phyloP scores from a whole-genome alignment of 345 rosid genomes.

The Eucalyptus polybractea region DNA sequence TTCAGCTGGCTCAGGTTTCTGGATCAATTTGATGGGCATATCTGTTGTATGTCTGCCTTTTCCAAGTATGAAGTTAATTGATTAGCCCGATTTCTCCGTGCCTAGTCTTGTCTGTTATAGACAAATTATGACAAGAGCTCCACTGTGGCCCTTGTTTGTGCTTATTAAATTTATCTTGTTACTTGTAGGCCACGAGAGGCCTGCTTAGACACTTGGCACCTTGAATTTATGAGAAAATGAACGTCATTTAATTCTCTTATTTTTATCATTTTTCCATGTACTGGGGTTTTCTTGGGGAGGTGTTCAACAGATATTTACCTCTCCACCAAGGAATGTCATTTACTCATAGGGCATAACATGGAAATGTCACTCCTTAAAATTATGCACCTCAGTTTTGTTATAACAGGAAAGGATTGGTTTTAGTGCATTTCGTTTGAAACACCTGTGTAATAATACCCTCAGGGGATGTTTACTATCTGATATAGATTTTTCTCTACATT shows the following conservation, averaged over 20 bases:
- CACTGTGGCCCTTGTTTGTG: background rate
- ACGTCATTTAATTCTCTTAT: background rate
- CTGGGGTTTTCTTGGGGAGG: background rate
- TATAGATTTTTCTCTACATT: background rate
- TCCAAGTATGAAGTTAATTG: background rate
- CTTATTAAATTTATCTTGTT: background rate
- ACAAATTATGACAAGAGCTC: background rate
- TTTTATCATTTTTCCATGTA: background rate
- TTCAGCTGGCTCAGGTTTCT: slow-evolving; percentile 58
- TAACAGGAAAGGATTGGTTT: background rate
- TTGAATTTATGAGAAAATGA: background rate
- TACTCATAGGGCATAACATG: background rate
- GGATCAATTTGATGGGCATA: slow-evolving; percentile 90
- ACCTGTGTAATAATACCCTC: background rate
- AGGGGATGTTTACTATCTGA: background rate
- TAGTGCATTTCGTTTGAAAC: background rate
- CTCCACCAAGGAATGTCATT: background rate
- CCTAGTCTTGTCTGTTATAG: background rate
- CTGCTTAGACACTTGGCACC: background rate
- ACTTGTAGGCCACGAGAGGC: background rate
- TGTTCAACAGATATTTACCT: background rate
- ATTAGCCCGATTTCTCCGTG: background rate
- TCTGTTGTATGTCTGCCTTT: slow-evolving; percentile 57
- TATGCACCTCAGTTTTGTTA: background rate
- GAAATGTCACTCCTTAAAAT: background rate